These are phyloP conservation scores for Fallopia convolvulus DNA, from an alignment of 148 eudicot species.

Conservation along the genomic window DNA sequence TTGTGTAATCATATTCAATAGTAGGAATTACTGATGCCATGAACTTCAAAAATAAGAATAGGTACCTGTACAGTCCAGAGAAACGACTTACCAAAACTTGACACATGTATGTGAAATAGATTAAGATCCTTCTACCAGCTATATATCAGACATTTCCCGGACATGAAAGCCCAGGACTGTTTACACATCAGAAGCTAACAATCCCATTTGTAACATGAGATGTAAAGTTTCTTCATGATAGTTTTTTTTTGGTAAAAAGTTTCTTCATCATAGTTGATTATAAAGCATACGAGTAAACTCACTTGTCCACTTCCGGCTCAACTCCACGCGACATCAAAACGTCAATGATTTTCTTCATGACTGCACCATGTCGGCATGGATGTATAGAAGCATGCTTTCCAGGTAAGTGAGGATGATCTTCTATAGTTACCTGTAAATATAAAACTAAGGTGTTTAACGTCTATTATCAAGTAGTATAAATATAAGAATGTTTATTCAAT, in stretches of 20 bases:
- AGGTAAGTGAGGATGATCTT: slow-evolving; percentile 96
- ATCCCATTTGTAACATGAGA: neutral
- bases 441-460: neutral
- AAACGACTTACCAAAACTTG: neutral
- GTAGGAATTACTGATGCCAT: slow-evolving; percentile 97
- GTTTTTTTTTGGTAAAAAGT: too few relatives aligned
- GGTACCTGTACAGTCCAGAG: slow-evolving; percentile 45
- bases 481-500: too few relatives aligned
- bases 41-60: slow-evolving; percentile 90
- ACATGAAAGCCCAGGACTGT: neutral
- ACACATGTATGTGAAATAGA: neutral
- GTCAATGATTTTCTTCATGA: slow-evolving; percentile 98
- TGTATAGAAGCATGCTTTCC: slow-evolving; percentile 99
- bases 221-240: neutral
- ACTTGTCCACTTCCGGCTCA: slow-evolving; percentile 99
- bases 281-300: slow-evolving; percentile 16
- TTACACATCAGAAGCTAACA: neutral
- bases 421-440: slow-evolving; percentile 73
- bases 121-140: neutral
- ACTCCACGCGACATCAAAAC: slow-evolving; percentile 91
- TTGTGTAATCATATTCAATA: slow-evolving; percentile 95
- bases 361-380: slow-evolving; percentile 97
- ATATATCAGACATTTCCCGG: neutral
- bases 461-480: neutral
- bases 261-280: neutral